Percentiles rank a stretch among this genome's conserved stretches.
Evolutionary conservation across 352 stramenopile genomes (phyloP).

Genomic region (Pythium coloratum): DNA sequence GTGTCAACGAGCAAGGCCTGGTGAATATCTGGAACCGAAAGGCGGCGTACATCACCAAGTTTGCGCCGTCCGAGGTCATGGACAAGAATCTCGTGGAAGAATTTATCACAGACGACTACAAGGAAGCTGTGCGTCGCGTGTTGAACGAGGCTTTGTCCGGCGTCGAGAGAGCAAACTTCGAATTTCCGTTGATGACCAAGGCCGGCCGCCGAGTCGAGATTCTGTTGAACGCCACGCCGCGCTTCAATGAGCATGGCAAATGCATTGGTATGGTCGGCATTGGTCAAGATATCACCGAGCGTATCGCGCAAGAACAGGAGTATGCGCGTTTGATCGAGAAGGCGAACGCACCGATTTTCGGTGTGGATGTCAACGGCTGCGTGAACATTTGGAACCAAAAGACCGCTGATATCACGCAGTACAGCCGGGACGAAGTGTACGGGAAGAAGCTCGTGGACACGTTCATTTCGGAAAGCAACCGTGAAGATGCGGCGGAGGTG

Average conservation of each 20-base stretch:
- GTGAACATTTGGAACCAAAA: constrained; percentile 94
- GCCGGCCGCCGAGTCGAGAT: constrained; percentile 77
- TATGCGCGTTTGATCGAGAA: constrained; percentile 91
- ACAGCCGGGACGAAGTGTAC: constrained; percentile 59
- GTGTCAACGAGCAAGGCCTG: constrained; percentile 72
- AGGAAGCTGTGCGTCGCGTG: constrained; percentile 55
- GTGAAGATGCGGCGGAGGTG: constrained; percentile 46
- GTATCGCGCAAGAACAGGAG: constrained; percentile 86
- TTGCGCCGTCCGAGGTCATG: constrained; percentile 87
- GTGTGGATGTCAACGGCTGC: constrained; percentile 83
- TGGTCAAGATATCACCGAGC: constrained; percentile 84
- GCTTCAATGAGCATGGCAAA: constrained; percentile 81
- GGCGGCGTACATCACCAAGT: constrained; percentile 89
- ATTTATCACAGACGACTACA: constrained; percentile 87
- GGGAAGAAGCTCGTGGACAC: constrained; percentile 58
- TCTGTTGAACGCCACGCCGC: constrained; percentile 81
- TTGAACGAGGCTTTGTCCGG: constrained; percentile 62
- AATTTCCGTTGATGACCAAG: constrained; percentile 87
- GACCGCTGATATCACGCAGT: constrained; percentile 86
- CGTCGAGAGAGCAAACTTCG: constrained; percentile 78
- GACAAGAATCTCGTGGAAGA: constrained; percentile 87
- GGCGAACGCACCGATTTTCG: constrained; percentile 90
- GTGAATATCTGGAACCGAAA: constrained; percentile 94
- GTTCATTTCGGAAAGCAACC: constrained; percentile 59
- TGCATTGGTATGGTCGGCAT: constrained; percentile 87